phyloP scores from a whole-genome alignment of 306 rosid species.

The Leucaena leucocephala region DNA sequence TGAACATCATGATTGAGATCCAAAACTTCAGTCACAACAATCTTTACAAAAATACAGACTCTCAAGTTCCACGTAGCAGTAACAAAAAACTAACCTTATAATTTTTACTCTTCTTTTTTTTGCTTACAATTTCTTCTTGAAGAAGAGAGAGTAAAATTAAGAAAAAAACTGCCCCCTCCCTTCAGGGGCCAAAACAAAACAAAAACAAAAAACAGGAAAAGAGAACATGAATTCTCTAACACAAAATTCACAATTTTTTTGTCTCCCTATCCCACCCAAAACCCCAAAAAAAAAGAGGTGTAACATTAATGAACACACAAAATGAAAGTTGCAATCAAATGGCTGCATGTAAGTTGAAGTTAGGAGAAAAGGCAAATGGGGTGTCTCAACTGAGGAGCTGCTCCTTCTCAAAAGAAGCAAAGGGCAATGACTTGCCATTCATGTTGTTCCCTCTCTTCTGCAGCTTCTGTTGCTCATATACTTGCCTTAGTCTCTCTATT shows the following conservation, averaged over 20 bases:
- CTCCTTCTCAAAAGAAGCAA: constrained; percentile 44
- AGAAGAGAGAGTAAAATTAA: too few relatives aligned
- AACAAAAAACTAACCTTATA: constrained; percentile 16
- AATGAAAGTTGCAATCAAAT: constrained; percentile 37
- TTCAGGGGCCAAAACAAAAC: background rate
- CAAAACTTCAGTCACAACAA: background rate
- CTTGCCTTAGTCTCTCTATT: constrained; percentile 86
- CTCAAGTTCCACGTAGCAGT: background rate
- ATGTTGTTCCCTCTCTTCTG: constrained; percentile 52
- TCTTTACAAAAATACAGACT: background rate
- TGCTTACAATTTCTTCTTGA: too few relatives aligned
- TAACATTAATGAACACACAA: constrained; percentile 15
- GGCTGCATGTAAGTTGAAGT: background rate
- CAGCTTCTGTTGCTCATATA: constrained; percentile 77
- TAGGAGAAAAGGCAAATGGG: background rate
- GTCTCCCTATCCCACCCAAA: constrained; percentile 34
- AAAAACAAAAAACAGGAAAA: background rate
- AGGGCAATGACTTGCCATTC: constrained; percentile 40
- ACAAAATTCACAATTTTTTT: constrained; percentile 41
- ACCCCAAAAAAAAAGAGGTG: constrained; percentile 16
- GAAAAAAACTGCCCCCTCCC: constrained; percentile 15
- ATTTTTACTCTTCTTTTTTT: constrained; percentile 26
- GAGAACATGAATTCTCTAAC: constrained; percentile 40
- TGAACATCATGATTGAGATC: too few relatives aligned
- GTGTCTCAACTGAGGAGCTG: constrained; percentile 47